A percentile compares a stretch with the other conserved stretches of the same genome.
phyloP scores from a whole-genome alignment of 208 protist species.

The Leishmania martiniquensis region DNA sequence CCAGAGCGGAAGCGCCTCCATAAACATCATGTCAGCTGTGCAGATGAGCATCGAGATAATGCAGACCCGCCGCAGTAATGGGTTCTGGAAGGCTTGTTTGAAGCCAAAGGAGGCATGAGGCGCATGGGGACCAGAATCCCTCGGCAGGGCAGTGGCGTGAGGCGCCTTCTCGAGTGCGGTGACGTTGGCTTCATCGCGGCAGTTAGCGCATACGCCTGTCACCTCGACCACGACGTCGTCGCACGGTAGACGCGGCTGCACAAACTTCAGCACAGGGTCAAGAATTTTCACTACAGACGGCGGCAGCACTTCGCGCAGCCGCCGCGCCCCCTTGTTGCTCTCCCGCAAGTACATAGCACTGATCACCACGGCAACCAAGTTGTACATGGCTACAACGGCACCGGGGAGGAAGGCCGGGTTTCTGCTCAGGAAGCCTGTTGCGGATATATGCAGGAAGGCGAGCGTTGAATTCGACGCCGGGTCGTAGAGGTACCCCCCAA shows the following conservation, averaged over 20 bases:
- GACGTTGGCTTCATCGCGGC: background rate
- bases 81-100: conserved; percentile 47
- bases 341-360: conserved; percentile 52
- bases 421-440: conserved; percentile 36
- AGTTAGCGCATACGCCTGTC: conserved; percentile 6
- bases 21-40: conserved; percentile 62
- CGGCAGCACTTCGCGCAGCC: conserved; percentile 30
- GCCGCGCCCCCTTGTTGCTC: conserved; percentile 45
- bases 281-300: conserved; percentile 17
- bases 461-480: conserved; percentile 34
- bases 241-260: conserved; percentile 44
- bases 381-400: conserved; percentile 57
- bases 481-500: conserved; percentile 79
- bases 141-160: too few relatives aligned
- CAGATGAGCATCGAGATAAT: conserved; percentile 75
- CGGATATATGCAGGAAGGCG: conserved; percentile 29
- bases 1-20: conserved; percentile 71
- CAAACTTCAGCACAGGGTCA: conserved; percentile 21
- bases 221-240: conserved; percentile 17
- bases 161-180: background rate
- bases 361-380: conserved; percentile 44
- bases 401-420: conserved; percentile 81
- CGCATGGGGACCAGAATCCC: background rate
- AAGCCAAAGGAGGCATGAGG: conserved; percentile 58
- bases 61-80: conserved; percentile 49